Evolutionary conservation across 2,329 filamentous ascomycete species (phyloP).

Genomic region (Ophiostoma triangulosporum): DNA sequence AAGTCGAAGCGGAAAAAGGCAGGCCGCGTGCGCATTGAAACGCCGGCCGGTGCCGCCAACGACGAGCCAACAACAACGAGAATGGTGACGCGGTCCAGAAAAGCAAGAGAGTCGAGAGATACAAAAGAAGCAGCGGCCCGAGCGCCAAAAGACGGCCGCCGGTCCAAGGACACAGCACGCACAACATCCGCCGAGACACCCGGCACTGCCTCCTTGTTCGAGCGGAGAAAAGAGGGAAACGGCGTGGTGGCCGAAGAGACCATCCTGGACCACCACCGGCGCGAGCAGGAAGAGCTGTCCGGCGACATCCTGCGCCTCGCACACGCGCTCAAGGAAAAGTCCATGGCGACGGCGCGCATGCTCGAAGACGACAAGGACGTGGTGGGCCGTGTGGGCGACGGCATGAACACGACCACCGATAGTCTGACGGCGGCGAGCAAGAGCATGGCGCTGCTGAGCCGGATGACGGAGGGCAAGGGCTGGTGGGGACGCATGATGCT

Average conservation of each 20-base stretch:
- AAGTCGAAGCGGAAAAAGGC: neutral
- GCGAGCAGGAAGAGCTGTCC: slow-evolving; percentile 73
- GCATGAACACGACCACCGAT: slow-evolving; percentile 61
- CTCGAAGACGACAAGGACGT: slow-evolving; percentile 62
- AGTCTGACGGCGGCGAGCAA: slow-evolving; percentile 65
- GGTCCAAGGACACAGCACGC: neutral
- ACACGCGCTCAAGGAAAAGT: slow-evolving; percentile 59
- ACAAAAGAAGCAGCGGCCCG: neutral
- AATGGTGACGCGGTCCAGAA: slow-evolving; percentile 5
- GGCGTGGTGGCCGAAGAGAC: slow-evolving; percentile 44
- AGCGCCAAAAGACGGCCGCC: neutral
- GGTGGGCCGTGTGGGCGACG: slow-evolving; percentile 55
- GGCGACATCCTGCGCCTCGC: slow-evolving; percentile 63
- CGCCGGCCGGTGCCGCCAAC: neutral
- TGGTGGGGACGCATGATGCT: slow-evolving; percentile 77
- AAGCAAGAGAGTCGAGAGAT: neutral
- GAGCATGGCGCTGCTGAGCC: slow-evolving; percentile 61
- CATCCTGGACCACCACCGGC: slow-evolving; percentile 61
- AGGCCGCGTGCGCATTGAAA: slow-evolving; percentile 4
- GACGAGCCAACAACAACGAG: slow-evolving; percentile 7
- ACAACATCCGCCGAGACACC: neutral
- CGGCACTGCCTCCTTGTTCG: slow-evolving; percentile 7
- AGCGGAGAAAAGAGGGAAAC: slow-evolving; percentile 4
- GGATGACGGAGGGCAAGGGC: slow-evolving; percentile 77
- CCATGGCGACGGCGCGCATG: slow-evolving; percentile 54